These are phyloP conservation scores for Debaryomyces hansenii DNA, from an alignment of 805 yeast genomes.

Conservation along the genomic window DNA sequence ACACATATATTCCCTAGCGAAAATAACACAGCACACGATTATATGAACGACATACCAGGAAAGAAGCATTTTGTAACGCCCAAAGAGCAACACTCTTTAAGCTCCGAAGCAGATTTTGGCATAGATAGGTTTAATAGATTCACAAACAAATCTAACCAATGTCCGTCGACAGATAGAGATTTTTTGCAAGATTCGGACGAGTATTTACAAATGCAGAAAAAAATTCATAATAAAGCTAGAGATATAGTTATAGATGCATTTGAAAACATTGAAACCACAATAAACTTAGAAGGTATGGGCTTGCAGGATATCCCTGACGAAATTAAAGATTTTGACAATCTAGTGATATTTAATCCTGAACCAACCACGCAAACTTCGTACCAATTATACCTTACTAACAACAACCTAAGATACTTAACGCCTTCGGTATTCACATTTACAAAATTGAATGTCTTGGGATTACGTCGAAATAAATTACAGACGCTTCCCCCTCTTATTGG, in stretches of 20 bases:
- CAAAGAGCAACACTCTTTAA: slow-evolving; percentile 4
- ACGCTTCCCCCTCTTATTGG: slow-evolving; percentile 49
- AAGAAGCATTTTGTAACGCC: neutral
- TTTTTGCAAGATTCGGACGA: slow-evolving; percentile 13
- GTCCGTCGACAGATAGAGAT: slow-evolving; percentile 37
- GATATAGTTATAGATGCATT: slow-evolving; percentile 45
- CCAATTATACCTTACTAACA: slow-evolving; percentile 53
- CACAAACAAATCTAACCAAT: slow-evolving; percentile 20
- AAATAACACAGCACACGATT: neutral
- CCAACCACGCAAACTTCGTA: slow-evolving; percentile 22
- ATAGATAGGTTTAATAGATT: slow-evolving; percentile 49
- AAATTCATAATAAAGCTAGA: slow-evolving; percentile 32
- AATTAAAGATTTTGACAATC: slow-evolving; percentile 53
- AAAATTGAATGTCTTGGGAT: slow-evolving; percentile 50
- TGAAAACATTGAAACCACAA: slow-evolving; percentile 45
- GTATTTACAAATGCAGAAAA: slow-evolving; percentile 17
- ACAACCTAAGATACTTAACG: slow-evolving; percentile 47
- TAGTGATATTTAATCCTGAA: slow-evolving; percentile 42
- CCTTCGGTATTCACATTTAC: slow-evolving; percentile 52
- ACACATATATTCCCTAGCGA: slow-evolving; percentile 8
- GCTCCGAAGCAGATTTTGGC: slow-evolving; percentile 49
- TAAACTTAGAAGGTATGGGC: slow-evolving; percentile 48
- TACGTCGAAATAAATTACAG: slow-evolving; percentile 51
- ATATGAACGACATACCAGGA: neutral
- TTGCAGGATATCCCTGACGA: slow-evolving; percentile 56